Conservation (phyloP, 371 early-diverging fungal genomes). For the Mortierella sp. region DNA sequence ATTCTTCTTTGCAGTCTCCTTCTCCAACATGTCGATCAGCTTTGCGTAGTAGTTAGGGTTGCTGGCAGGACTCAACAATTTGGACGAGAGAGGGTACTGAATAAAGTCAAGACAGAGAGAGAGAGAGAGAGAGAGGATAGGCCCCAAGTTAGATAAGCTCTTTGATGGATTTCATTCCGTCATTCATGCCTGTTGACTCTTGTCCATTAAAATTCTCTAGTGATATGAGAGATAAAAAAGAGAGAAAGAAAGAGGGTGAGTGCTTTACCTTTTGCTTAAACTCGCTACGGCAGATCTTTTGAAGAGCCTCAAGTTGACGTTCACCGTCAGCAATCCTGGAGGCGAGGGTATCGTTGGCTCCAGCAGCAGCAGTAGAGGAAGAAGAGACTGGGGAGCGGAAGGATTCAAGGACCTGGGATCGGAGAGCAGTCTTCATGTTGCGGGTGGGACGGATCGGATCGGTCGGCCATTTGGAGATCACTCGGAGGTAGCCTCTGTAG, state of each 20-base stretch:
- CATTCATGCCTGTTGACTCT: not conserved
- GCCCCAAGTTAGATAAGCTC: not conserved
- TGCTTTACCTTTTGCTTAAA: constrained; percentile 63
- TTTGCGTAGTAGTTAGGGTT: constrained; percentile 70
- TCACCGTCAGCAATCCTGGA: constrained; percentile 56
- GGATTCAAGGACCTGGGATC: constrained; percentile 62
- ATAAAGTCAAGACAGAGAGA: not conserved
- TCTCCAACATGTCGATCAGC: constrained; percentile 59
- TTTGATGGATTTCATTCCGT: not conserved
- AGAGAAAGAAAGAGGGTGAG: not conserved
- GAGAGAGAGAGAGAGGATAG: too few species aligned
- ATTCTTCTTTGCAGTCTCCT: constrained; percentile 52
- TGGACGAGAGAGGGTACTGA: constrained; percentile 67
- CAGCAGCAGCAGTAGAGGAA: constrained; percentile 7
- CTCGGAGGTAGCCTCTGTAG: constrained; percentile 64
- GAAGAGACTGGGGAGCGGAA: constrained; percentile 61
- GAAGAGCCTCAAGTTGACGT: constrained; percentile 59
- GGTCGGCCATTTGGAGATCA: constrained; percentile 65
- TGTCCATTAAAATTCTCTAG: too few species aligned
- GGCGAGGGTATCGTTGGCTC: constrained; percentile 24
- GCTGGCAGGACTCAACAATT: constrained; percentile 65
- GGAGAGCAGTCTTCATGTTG: constrained; percentile 66
- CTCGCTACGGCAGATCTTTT: constrained; percentile 61
- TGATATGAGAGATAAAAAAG: too few species aligned
- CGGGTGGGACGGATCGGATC: constrained; percentile 69